A percentile compares a stretch with the other conserved stretches of the same genome.
These are phyloP conservation scores for Boletus vinaceobasis DNA, from an alignment of 768 basidiomycete genomes.

Conservation along the genomic window DNA sequence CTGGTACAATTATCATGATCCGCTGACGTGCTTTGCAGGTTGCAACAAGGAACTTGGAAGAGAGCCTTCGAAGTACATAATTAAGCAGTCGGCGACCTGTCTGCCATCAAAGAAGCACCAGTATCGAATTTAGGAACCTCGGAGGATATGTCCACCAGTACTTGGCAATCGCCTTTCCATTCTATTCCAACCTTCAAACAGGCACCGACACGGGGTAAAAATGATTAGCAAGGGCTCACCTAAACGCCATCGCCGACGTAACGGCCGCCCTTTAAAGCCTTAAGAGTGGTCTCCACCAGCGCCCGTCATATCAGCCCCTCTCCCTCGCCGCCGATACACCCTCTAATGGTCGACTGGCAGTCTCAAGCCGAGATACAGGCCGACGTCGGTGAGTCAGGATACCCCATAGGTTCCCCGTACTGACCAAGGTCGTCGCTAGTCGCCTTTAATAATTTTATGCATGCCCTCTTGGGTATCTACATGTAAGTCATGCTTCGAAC, in stretches of 20 bases:
- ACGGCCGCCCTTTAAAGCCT: conserved; percentile 3
- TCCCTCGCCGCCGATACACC: neutral
- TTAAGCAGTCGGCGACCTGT: neutral
- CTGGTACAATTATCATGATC: neutral
- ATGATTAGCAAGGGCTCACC: conserved; percentile 8
- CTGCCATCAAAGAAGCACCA: conserved; percentile 11
- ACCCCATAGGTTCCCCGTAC: neutral
- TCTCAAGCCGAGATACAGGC: conserved; percentile 44
- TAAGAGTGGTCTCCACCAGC: conserved; percentile 1
- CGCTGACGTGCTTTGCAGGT: neutral
- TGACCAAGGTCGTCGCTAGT: conserved; percentile 14
- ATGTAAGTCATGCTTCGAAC: conserved; percentile 38
- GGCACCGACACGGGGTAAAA: neutral
- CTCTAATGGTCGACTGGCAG: conserved; percentile 55
- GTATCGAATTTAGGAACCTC: conserved; percentile 5
- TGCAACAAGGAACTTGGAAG: neutral
- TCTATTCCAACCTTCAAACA: neutral
- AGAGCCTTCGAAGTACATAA: neutral
- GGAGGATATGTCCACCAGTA: neutral
- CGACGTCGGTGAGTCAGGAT: conserved; percentile 40
- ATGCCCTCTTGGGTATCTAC: conserved; percentile 57
- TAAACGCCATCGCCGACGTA: conserved; percentile 21
- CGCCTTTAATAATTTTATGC: conserved; percentile 53
- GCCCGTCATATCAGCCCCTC: neutral
- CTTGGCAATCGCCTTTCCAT: conserved; percentile 7